These are phyloP conservation scores for Bothriochloa decipiens DNA, from an alignment of 176 grass and related monocot genomes.

Conservation along the genomic window DNA sequence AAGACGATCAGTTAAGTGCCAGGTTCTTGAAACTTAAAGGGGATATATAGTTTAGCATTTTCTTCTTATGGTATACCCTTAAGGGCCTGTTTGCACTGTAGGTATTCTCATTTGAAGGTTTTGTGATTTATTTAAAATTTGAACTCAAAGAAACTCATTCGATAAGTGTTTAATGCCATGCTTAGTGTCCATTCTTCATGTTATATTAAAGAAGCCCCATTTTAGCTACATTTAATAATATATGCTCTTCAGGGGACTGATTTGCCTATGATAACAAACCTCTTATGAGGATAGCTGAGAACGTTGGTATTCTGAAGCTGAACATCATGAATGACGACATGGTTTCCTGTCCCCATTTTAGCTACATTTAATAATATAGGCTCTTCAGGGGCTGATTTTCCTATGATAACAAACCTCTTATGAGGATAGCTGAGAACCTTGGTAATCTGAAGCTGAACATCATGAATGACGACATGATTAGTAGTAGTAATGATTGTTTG, in stretches of 20 bases:
- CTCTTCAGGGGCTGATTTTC: not conserved
- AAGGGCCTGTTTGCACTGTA: not conserved
- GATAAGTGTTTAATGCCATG: not conserved
- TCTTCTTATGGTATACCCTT: not conserved
- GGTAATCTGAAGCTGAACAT: not conserved
- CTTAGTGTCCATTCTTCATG: not conserved
- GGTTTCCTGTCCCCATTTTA: not conserved
- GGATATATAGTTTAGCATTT: not conserved
- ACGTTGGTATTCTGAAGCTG: not conserved
- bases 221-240: not conserved
- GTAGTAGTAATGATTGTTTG: not conserved
- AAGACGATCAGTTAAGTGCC: not conserved
- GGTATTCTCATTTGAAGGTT: not conserved
- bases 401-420: not conserved
- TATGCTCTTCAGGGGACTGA: not conserved
- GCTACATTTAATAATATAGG: not conserved
- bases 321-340: not conserved
- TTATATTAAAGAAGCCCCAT: not conserved
- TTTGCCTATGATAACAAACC: not conserved
- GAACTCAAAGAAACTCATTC: not conserved
- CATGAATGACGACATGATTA: not conserved
- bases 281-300: not conserved
- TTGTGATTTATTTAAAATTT: not conserved
- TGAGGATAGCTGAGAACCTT: not conserved
- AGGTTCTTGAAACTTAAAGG: constrained; percentile 5